phyloP scores from a whole-genome alignment of 805 yeast species.

The Candida ipomoeae region DNA sequence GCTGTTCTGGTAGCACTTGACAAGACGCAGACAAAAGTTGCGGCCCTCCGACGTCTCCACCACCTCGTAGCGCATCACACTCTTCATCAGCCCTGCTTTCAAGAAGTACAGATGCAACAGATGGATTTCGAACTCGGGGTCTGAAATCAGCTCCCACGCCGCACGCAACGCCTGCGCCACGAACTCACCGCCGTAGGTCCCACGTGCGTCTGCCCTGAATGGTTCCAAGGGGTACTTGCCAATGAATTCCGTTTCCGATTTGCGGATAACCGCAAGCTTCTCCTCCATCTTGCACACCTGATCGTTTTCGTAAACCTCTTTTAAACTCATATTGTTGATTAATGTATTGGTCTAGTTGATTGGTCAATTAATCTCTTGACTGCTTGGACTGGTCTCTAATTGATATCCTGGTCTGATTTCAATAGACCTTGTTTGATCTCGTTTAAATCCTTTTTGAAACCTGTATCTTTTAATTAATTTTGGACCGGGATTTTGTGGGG shows the following conservation, averaged over 20 bases:
- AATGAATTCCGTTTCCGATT: slow-evolving; percentile 14
- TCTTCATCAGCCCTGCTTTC: slow-evolving; percentile 21
- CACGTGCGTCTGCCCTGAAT: slow-evolving; percentile 20
- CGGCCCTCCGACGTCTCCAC: slow-evolving; percentile 20
- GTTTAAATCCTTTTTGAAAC: too few relatives aligned
- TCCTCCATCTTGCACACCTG: slow-evolving; percentile 19
- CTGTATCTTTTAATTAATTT: too few relatives aligned
- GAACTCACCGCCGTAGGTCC: slow-evolving; percentile 30
- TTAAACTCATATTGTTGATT: slow-evolving; percentile 10
- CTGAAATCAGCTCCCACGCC: slow-evolving; percentile 25
- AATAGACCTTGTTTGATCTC: too few relatives aligned
- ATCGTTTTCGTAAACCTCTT: slow-evolving; percentile 9
- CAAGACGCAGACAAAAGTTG: slow-evolving; percentile 23
- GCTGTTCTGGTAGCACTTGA: slow-evolving; percentile 21
- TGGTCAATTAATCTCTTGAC: neutral
- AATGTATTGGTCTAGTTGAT: neutral
- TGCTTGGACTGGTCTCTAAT: too few relatives aligned
- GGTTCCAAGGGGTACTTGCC: slow-evolving; percentile 27
- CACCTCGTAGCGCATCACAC: slow-evolving; percentile 26
- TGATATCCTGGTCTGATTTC: too few relatives aligned
- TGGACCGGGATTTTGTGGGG: too few relatives aligned
- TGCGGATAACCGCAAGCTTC: slow-evolving; percentile 14
- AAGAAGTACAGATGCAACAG: slow-evolving; percentile 28
- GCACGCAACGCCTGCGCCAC: slow-evolving; percentile 25
- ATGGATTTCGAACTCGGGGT: slow-evolving; percentile 22